phyloP scores from a whole-genome alignment of 768 basidiomycete species.

The Kwoniella newhampshirensis region DNA sequence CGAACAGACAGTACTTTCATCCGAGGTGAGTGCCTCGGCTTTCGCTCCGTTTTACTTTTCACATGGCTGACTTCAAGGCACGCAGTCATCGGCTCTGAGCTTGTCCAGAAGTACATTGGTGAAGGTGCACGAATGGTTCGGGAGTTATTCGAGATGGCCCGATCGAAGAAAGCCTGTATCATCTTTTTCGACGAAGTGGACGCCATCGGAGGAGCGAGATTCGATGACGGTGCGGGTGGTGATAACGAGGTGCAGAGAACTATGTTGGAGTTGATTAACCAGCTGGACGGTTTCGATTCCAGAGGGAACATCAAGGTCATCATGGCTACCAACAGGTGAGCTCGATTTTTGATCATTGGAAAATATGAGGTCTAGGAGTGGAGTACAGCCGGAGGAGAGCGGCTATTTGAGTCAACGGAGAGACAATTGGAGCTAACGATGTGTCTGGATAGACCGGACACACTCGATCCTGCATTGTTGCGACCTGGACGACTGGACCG shows the following conservation, averaged over 20 bases:
- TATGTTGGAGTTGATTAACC: constrained; percentile 98
- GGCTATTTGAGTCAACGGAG: neutral
- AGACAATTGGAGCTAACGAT: no score
- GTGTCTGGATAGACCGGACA: constrained; percentile 73
- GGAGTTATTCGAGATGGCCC: constrained; percentile 98
- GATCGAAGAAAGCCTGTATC: constrained; percentile 97
- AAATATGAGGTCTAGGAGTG: no score
- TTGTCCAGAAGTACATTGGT: constrained; percentile 99
- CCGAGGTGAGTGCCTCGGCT: constrained; percentile 60
- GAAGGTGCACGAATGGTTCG: constrained; percentile 99
- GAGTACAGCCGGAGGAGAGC: no score
- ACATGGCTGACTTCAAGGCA: no score
- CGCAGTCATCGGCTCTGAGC: constrained; percentile 88
- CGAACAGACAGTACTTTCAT: constrained; percentile 99
- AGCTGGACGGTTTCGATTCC: constrained; percentile 96
- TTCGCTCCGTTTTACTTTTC: no score
- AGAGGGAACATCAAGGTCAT: constrained; percentile 99
- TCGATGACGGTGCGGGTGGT: constrained; percentile 97
- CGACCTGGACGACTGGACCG: constrained; percentile 95
- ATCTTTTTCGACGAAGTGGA: constrained; percentile 99
- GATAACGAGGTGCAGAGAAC: constrained; percentile 99
- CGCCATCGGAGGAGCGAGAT: constrained; percentile 95
- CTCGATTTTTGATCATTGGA: no score
- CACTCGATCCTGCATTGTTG: constrained; percentile 91
- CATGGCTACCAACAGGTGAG: constrained; percentile 96